Percentiles rank a stretch among this genome's conserved stretches.
Conservation (phyloP, 768 basidiomycete genomes). For the Leccinum truebloodii region DNA sequence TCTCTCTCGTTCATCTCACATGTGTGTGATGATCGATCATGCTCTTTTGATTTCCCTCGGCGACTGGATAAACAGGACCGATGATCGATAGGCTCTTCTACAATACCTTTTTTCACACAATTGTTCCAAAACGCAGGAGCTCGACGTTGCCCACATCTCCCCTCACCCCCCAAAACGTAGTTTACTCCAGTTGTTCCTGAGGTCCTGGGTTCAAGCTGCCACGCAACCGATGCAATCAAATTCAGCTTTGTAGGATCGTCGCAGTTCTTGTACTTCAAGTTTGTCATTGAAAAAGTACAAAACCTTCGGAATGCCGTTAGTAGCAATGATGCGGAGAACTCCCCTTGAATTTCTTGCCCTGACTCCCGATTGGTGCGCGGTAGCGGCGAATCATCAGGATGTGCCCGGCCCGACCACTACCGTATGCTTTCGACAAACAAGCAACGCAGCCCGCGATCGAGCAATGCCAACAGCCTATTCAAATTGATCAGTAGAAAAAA, state of each 20-base stretch:
- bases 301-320: too few species aligned
- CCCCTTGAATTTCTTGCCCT: too few species aligned
- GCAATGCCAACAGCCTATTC: too few species aligned
- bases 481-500: too few species aligned
- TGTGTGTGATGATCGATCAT: background rate
- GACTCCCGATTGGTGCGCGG: too few species aligned
- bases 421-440: too few species aligned
- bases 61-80: background rate
- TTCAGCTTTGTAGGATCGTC: background rate
- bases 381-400: too few species aligned
- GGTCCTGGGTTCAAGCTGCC: background rate
- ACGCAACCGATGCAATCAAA: background rate
- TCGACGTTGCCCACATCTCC: background rate
- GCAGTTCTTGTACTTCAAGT: background rate
- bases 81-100: too few species aligned
- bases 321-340: too few species aligned
- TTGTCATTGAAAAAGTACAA: background rate
- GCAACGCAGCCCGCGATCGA: too few species aligned
- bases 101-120: too few species aligned
- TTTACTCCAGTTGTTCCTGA: background rate
- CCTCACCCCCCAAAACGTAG: background rate
- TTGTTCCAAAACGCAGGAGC: background rate
- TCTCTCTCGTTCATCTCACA: background rate
- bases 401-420: too few species aligned
- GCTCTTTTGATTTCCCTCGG: background rate